Base-by-base conservation (phyloP, 352 stramenopile species). In the Pythium volutum region DNA sequence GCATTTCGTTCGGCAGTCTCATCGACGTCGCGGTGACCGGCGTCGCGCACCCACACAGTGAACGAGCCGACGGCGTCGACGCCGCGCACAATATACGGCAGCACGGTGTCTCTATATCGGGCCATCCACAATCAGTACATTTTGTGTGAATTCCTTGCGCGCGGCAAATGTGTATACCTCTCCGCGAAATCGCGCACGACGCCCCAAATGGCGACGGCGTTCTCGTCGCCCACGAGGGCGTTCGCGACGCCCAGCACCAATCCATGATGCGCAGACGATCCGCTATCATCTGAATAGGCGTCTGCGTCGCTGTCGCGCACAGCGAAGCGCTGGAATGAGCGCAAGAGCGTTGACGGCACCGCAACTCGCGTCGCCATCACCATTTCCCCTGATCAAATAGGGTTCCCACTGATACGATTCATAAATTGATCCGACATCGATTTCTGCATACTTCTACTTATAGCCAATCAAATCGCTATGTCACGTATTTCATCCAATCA, bases 291-390 rank as follows among this genome's bases (percentile, higher is more conserved):
- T n/a, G 6, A 47, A 12, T 8, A 8, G 7, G 10, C 31, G 31
- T 11, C 14, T 8, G 31, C 31, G 31, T 64, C 64, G 20, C 72
- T 54, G 15, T 49, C 43, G 20, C 25, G 39, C 14, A 62, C 42
- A n/a, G 54, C 64, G 38, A 72, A 69, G 42, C 72, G 76, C n/a
- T 43, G 59, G n/a, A 82, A 55, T 23, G 76, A 67, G 41, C 67
- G 74, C 62, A 77, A 51, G 10, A 85, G 53, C 51, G 73, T 62
- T 36, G 66, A 66, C 36, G 73, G 55, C 15, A 79, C 10, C 43
- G 67, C 59, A 34, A 39, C 51, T 43, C 41, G 34, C 25, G 27
- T 26, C 43, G 22, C 41, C 41, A 50, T 41, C 31, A 36, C 1
- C 8, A 11, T 8, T n/a, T n/a, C n/a, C n/a, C n/a, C n/a, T n/a